Conservation (phyloP, 208 protist genomes). For the Lotmaria passim region DNA sequence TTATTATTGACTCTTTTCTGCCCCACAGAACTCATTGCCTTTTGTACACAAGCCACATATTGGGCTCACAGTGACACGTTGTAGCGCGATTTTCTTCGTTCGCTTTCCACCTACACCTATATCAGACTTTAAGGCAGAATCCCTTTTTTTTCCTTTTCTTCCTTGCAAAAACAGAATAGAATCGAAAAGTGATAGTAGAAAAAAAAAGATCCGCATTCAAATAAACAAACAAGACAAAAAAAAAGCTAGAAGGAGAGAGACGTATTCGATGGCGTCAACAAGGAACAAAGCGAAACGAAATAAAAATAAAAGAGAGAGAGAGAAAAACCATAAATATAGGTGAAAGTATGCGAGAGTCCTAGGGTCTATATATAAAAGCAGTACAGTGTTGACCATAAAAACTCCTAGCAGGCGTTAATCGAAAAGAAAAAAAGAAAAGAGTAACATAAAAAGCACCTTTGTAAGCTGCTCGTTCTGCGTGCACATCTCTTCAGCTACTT, state of each 20-base stretch:
- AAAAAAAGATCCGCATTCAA: neutral
- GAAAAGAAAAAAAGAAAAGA: neutral
- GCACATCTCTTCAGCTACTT: no score
- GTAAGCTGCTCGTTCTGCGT: no score
- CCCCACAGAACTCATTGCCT: no score
- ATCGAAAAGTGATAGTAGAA: conserved; percentile 4
- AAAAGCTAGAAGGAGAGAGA: neutral
- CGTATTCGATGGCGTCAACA: neutral
- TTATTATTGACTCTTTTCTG: no score
- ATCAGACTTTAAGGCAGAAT: no score
- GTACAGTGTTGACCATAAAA: neutral
- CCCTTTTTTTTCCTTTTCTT: neutral
- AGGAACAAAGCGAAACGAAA: conserved; percentile 4
- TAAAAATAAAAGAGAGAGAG: neutral
- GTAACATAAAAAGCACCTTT: neutral
- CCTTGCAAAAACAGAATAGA: conserved; percentile 1
- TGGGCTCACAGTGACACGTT: no score
- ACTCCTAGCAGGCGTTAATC: conserved; percentile 5
- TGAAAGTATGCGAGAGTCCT: neutral
- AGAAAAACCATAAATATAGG: conserved; percentile 6
- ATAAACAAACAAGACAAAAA: conserved; percentile 12
- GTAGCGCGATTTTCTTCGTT: neutral
- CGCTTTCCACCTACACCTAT: neutral
- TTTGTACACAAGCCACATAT: no score
- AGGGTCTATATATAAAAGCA: neutral